These are phyloP conservation scores for Microascus cirrosus DNA, from an alignment of 2,329 filamentous ascomycete species.

Conservation along the genomic window DNA sequence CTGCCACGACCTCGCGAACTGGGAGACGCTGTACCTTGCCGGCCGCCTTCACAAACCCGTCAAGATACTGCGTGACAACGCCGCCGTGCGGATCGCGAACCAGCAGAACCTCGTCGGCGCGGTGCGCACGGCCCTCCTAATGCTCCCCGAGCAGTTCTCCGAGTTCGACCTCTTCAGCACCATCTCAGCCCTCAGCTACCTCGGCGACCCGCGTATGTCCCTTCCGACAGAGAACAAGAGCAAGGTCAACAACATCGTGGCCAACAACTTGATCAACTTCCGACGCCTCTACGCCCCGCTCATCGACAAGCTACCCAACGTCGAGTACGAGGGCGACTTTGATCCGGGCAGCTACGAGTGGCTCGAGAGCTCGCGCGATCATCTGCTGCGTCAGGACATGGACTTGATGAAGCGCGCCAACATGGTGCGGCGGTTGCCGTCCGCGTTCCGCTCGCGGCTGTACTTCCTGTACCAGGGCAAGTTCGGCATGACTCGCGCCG, in stretches of 20 bases:
- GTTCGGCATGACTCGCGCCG: constrained; percentile 69
- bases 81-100: constrained; percentile 83
- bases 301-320: constrained; percentile 81
- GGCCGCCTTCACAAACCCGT: constrained; percentile 94
- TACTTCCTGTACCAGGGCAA: constrained; percentile 95
- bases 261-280: constrained; percentile 84
- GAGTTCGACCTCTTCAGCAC: constrained; percentile 83
- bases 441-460: constrained; percentile 73
- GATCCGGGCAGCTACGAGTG: constrained; percentile 22
- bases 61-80: constrained; percentile 92
- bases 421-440: constrained; percentile 88
- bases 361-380: constrained; percentile 42
- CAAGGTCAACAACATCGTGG: constrained; percentile 91
- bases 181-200: constrained; percentile 85
- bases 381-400: constrained; percentile 78
- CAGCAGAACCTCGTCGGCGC: constrained; percentile 93
- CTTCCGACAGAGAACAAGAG: constrained; percentile 81
- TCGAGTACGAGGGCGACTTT: constrained; percentile 56
- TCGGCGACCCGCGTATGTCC: constrained; percentile 92
- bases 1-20: constrained; percentile 74
- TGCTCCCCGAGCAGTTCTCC: constrained; percentile 74
- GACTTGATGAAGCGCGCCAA: constrained; percentile 82
- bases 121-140: constrained; percentile 75
- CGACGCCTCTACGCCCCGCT: constrained; percentile 82
- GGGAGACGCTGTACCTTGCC: constrained; percentile 94